These are phyloP conservation scores for Penicillium vulpinum DNA, from an alignment of 2,329 filamentous ascomycete species.

Conservation along the genomic window DNA sequence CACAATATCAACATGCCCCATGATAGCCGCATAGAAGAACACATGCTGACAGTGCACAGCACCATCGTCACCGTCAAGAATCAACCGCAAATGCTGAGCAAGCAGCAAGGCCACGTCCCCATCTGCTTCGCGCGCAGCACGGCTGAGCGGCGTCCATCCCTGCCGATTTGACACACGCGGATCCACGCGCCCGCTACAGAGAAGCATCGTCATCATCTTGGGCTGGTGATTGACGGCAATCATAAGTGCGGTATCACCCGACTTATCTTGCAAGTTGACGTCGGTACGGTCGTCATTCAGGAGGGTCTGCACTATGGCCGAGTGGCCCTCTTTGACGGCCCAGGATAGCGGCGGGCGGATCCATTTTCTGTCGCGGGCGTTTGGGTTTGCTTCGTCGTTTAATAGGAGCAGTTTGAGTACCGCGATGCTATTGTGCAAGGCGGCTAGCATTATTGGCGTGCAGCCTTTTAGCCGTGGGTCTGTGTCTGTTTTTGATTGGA, in stretches of 20 bases:
- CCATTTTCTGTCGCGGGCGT: constrained; percentile 19
- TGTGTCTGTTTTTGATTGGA: constrained; percentile 12
- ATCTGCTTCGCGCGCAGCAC: constrained; percentile 8
- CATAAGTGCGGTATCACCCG: constrained; percentile 21
- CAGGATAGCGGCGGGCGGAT: constrained; percentile 22
- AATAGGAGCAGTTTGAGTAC: constrained; percentile 15
- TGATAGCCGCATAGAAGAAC: constrained; percentile 23
- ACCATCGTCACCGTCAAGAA: constrained; percentile 16
- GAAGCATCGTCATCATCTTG: constrained; percentile 10
- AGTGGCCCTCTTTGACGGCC: constrained; percentile 18
- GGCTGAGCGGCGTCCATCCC: constrained; percentile 18
- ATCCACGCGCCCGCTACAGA: constrained; percentile 13
- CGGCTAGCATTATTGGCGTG: constrained; percentile 20
- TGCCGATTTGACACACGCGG: constrained; percentile 19
- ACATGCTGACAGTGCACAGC: constrained; percentile 22
- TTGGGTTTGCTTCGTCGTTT: constrained; percentile 17
- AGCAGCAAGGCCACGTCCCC: constrained; percentile 15
- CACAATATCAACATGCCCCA: constrained; percentile 20
- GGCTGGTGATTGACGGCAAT: constrained; percentile 12
- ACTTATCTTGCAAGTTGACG: constrained; percentile 22
- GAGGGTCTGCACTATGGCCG: constrained; percentile 13
- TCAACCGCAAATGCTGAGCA: constrained; percentile 18
- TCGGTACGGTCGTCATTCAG: constrained; percentile 18
- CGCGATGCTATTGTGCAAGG: constrained; percentile 12
- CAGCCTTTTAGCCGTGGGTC: constrained; percentile 16